Percentiles rank a stretch among this genome's conserved stretches.
phyloP scores from a whole-genome alignment of 2,329 filamentous ascomycete species.

The Scytalidium lignicola region DNA sequence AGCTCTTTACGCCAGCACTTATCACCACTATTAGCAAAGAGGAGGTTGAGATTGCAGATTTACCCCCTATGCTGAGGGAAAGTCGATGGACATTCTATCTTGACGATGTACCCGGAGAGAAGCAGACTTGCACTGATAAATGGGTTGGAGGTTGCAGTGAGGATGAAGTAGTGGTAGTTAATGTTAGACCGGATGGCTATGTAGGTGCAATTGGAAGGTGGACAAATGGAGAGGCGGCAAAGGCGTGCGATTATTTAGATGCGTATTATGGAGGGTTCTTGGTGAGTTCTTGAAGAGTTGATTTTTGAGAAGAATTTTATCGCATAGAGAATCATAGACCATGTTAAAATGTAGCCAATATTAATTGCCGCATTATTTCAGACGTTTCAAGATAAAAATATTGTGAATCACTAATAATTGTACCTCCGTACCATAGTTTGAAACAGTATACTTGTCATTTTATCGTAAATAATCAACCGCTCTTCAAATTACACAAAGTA shows the following conservation, averaged over 20 bases:
- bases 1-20: conserved; percentile 63
- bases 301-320: no score
- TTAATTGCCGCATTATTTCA: no score
- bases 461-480: no score
- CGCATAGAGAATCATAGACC: no score
- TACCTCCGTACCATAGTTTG: no score
- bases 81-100: conserved; percentile 70
- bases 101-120: conserved; percentile 56
- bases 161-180: conserved; percentile 57
- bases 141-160: conserved; percentile 54
- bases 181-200: conserved; percentile 70
- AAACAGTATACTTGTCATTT: no score
- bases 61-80: conserved; percentile 56
- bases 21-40: conserved; percentile 62
- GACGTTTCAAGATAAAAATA: no score
- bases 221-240: conserved; percentile 22
- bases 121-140: conserved; percentile 60
- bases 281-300: conserved; percentile 15
- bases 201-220: conserved; percentile 56
- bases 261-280: conserved; percentile 45
- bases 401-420: no score
- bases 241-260: conserved; percentile 41
- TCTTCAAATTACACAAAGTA: no score
- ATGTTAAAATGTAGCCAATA: no score
- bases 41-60: conserved; percentile 59